Evolutionary conservation across 495 filamentous ascomycete genomes (phyloP), one percentile per base, ranked within the genome.

Genomic region (Lineolata rhizophorae): DNA sequence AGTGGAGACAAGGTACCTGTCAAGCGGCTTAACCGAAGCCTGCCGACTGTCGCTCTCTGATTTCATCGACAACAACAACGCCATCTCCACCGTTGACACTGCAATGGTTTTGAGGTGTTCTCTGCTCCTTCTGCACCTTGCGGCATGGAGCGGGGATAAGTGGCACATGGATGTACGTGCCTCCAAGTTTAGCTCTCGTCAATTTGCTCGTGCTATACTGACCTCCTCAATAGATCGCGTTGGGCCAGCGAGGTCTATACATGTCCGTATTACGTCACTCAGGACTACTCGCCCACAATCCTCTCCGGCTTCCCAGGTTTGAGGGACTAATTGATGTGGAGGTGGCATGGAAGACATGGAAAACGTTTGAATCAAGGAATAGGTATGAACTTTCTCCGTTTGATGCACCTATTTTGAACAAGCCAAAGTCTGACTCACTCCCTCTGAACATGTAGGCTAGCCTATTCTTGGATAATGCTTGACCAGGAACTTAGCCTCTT

Each of bases 111-210:
- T 42, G 3, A 31, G 42, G 17, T 18, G 35, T 17, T 32, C 39
- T 15, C 29, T 42, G 10, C 27, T 36, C 10, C 36, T 28, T 18
- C 25, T 37, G 17, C 32, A 38, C 18, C 30, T 45, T 11, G 36
- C 39, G 17, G 29, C 31, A 2, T 42, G 42, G 42, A 41, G 35
- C 20, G 39, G 35, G 10, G 42, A 41, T 18, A 31, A 37, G 14
- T 40, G 32, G 35, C 35, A 42, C 21, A 42, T 39, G 31, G 36
- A 39, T 31, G n/a, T n/a, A n/a, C n/a, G n/a, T n/a, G n/a, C n/a
- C n/a, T n/a, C n/a, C n/a, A n/a, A n/a, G n/a, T n/a, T n/a, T n/a
- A n/a, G n/a, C n/a, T n/a, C n/a, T n/a, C n/a, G n/a, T n/a, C n/a
- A n/a, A n/a, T n/a, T n/a, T n/a, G n/a, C n/a, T n/a, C n/a, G n/a